These are phyloP conservation scores for Tinospora cordifolia DNA, from an alignment of 164 flowering plant species.

Conservation along the genomic window DNA sequence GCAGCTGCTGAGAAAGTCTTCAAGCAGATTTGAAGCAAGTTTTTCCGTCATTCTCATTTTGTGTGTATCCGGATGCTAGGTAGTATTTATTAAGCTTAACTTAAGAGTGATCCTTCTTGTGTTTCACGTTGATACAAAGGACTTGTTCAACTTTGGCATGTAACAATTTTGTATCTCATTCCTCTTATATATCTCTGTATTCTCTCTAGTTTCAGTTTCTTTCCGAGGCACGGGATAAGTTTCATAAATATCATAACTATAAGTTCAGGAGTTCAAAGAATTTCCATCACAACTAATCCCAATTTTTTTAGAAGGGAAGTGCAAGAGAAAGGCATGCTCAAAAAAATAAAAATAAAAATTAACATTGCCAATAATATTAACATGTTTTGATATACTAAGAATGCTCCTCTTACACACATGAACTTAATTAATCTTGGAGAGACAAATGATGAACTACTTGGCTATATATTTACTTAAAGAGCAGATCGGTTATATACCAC, in stretches of 20 bases:
- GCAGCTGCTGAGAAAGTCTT: slow-evolving; percentile 85
- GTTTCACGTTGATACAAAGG: not conserved
- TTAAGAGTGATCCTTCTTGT: not conserved
- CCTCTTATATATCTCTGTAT: not conserved
- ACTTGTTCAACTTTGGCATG: not conserved
- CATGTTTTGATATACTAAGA: not conserved
- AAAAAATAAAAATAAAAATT: not conserved
- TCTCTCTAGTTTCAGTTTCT: not conserved
- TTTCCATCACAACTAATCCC: slow-evolving; percentile 18
- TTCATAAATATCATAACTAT: not conserved
- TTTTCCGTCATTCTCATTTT: not conserved
- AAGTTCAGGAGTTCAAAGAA: slow-evolving; percentile 19
- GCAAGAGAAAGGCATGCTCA: not conserved
- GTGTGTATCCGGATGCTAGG: not conserved
- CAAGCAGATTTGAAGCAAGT: slow-evolving; percentile 30
- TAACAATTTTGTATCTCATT: slow-evolving; percentile 12
- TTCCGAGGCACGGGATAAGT: not conserved
- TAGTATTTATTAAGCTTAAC: not conserved
- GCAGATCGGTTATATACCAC: not conserved
- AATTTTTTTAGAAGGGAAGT: not conserved
- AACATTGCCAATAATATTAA: not conserved
- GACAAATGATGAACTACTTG: not conserved
- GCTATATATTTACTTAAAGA: not conserved
- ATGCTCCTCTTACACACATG: not conserved
- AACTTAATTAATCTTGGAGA: not conserved